A percentile compares a stretch with the other conserved stretches of the same genome.
These are phyloP conservation scores for Prunella vulgaris DNA, from an alignment of 257 asterid species.

Conservation along the genomic window DNA sequence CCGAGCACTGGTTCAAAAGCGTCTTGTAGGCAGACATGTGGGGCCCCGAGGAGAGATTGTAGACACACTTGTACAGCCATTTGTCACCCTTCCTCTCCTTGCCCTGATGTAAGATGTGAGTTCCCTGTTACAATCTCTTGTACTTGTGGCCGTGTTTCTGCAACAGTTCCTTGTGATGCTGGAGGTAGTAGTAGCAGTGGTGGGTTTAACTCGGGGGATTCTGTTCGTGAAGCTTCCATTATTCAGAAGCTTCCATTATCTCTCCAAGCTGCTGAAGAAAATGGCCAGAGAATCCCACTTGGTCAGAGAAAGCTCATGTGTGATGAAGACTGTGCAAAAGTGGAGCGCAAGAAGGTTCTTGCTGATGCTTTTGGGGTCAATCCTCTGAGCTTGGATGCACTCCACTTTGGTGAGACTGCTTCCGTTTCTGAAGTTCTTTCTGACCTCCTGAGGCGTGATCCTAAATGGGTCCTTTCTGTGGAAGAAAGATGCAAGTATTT, in stretches of 20 bases:
- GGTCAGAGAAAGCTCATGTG: conserved; percentile 89
- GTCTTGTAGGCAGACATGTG: conserved; percentile 90
- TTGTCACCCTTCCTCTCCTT: conserved; percentile 74
- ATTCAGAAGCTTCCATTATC: conserved; percentile 66
- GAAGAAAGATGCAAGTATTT: conserved; percentile 88
- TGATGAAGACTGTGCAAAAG: conserved; percentile 82
- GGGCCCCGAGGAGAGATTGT: conserved; percentile 96
- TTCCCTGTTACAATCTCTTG: conserved; percentile 77
- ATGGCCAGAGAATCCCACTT: conserved; percentile 62
- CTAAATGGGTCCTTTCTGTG: conserved; percentile 83
- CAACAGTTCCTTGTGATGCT: conserved; percentile 86
- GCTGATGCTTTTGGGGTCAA: conserved; percentile 86
- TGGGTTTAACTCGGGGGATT: conserved; percentile 39
- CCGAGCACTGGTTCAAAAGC: conserved; percentile 38
- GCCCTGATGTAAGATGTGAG: conserved; percentile 90
- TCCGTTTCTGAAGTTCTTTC: conserved; percentile 76
- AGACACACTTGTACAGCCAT: conserved; percentile 81
- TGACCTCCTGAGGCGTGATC: conserved; percentile 89
- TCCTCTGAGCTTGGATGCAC: conserved; percentile 63
- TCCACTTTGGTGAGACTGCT: conserved; percentile 83
- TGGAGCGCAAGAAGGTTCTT: conserved; percentile 82
- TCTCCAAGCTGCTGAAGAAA: conserved; percentile 67
- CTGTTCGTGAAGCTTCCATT: conserved; percentile 62
- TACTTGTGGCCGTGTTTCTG: conserved; percentile 76
- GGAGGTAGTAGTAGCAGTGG: conserved; percentile 49